These are phyloP conservation scores for Fusarium bactridioides DNA, from an alignment of 2,329 filamentous ascomycete genomes.

Conservation along the genomic window DNA sequence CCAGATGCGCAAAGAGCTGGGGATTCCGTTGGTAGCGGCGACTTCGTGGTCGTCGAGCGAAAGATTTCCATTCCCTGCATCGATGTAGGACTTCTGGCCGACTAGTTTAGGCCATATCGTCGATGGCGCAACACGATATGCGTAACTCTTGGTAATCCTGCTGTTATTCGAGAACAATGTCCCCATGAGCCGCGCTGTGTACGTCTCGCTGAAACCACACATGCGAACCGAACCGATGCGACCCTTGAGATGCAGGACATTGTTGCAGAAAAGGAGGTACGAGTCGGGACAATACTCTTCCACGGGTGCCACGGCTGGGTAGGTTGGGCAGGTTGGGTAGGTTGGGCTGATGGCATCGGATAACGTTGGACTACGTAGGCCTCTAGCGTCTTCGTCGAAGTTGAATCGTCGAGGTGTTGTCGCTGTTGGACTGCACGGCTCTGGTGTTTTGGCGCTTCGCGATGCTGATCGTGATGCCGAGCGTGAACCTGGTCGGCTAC, in stretches of 20 bases:
- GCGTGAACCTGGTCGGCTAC: constrained; percentile 23
- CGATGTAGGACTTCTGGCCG: constrained; percentile 42
- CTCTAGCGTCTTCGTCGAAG: not conserved
- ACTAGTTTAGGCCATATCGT: constrained; percentile 43
- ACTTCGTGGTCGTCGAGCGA: constrained; percentile 34
- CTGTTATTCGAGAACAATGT: constrained; percentile 37
- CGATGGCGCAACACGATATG: constrained; percentile 45
- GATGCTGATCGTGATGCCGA: constrained; percentile 16
- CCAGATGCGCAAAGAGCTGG: not conserved
- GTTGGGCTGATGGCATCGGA: not conserved
- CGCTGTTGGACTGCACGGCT: constrained; percentile 2
- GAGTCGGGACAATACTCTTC: constrained; percentile 44
- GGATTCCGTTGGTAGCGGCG: not conserved
- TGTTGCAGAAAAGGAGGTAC: constrained; percentile 44
- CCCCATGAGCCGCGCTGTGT: constrained; percentile 41
- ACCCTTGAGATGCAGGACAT: constrained; percentile 42
- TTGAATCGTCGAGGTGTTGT: not conserved
- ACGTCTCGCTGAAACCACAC: constrained; percentile 47
- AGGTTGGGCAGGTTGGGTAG: not conserved
- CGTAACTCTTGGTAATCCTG: not conserved
- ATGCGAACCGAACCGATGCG: constrained; percentile 46
- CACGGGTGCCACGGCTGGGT: not conserved
- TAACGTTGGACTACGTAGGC: not conserved
- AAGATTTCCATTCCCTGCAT: constrained; percentile 35
- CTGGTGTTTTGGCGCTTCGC: constrained; percentile 4